Percentiles rank a stretch among this genome's conserved stretches.
Evolutionary conservation across 805 yeast species (phyloP).

Genomic region (Kodamaea sagamina): DNA sequence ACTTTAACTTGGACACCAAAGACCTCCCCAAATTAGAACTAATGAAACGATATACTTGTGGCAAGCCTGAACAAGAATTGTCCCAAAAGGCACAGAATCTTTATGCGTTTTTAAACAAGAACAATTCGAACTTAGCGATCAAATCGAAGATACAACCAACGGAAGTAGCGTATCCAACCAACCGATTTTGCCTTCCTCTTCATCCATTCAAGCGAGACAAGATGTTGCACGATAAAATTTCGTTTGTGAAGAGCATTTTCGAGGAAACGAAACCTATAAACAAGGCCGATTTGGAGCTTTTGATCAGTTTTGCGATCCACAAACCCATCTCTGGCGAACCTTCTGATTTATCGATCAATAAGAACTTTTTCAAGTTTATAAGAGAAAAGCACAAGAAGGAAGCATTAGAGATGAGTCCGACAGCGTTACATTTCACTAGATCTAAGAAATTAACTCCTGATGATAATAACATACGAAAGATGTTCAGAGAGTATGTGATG

Average conservation of each 20-base stretch:
- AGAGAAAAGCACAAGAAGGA: slow-evolving; percentile 23
- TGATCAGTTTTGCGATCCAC: slow-evolving; percentile 21
- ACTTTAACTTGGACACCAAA: slow-evolving; percentile 13
- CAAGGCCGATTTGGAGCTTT: slow-evolving; percentile 17
- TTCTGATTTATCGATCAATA: slow-evolving; percentile 1
- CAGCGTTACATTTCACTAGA: slow-evolving; percentile 21
- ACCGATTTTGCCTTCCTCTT: slow-evolving; percentile 33
- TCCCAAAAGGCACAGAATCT: slow-evolving; percentile 18
- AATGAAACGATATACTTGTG: neutral
- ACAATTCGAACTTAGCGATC: slow-evolving; percentile 24
- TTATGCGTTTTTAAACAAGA: slow-evolving; percentile 23
- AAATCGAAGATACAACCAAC: slow-evolving; percentile 28
- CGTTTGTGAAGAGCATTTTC: slow-evolving; percentile 24
- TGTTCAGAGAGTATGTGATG: slow-evolving; percentile 29
- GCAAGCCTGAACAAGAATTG: slow-evolving; percentile 3
- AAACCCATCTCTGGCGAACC: slow-evolving; percentile 8
- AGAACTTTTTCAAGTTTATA: slow-evolving; percentile 30
- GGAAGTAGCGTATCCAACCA: slow-evolving; percentile 35
- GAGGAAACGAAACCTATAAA: slow-evolving; percentile 24
- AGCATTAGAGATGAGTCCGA: slow-evolving; percentile 17
- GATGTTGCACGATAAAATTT: slow-evolving; percentile 27
- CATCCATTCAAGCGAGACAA: slow-evolving; percentile 30
- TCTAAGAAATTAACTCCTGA: slow-evolving; percentile 31
- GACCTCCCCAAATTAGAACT: neutral
- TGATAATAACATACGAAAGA: slow-evolving; percentile 30